Percentiles rank a stretch among this genome's conserved stretches.
phyloP scores from a whole-genome alignment of 2,329 filamentous ascomycete genomes.

The Exophiala sp. region DNA sequence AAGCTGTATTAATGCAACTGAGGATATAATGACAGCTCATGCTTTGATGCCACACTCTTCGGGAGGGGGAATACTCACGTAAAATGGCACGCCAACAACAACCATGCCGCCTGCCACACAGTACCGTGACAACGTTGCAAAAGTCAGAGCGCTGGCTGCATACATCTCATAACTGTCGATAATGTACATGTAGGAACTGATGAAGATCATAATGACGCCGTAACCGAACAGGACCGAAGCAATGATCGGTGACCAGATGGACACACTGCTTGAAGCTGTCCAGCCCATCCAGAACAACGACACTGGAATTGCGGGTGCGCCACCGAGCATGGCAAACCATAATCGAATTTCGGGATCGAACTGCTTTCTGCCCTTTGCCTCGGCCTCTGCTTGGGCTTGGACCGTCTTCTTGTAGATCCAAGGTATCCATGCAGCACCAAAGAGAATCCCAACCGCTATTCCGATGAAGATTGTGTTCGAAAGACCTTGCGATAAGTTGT shows the following conservation, averaged over 20 bases:
- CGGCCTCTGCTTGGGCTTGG: conserved; percentile 41
- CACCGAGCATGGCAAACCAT: conserved; percentile 50
- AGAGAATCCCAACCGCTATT: conserved; percentile 43
- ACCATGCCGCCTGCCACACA: conserved; percentile 38
- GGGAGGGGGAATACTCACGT: conserved; percentile 19
- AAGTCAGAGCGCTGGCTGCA: conserved; percentile 48
- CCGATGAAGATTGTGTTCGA: conserved; percentile 49
- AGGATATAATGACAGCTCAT: too few relatives aligned
- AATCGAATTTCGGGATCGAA: conserved; percentile 54
- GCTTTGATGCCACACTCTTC: too few relatives aligned
- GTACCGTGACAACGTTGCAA: conserved; percentile 44
- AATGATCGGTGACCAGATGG: conserved; percentile 50
- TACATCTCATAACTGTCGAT: conserved; percentile 57
- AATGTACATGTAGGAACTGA: conserved; percentile 55
- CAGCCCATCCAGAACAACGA: conserved; percentile 59
- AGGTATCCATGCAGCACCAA: conserved; percentile 40
- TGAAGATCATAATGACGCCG: conserved; percentile 50
- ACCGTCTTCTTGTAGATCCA: conserved; percentile 46
- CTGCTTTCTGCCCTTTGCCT: conserved; percentile 36
- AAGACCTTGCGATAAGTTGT: conserved; percentile 44
- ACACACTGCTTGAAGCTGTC: conserved; percentile 46
- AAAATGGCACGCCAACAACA: conserved; percentile 36
- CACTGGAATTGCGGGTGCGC: conserved; percentile 49
- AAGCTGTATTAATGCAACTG: too few relatives aligned
- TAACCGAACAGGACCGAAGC: conserved; percentile 54